These are phyloP conservation scores for Nakaseomyces delphensis DNA, from an alignment of 1,139 yeast genomes.

Conservation along the genomic window DNA sequence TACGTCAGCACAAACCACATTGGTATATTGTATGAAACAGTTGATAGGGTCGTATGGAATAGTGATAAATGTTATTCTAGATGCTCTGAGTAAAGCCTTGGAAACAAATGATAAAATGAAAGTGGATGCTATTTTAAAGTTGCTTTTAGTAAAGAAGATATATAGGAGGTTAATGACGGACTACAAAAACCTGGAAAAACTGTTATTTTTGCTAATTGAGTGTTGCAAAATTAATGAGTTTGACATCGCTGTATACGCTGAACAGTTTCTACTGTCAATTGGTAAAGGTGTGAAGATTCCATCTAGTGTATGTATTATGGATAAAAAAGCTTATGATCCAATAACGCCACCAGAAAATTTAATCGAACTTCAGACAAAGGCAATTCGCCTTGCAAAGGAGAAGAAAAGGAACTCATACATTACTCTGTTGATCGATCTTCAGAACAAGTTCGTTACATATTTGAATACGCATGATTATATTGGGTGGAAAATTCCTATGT, in stretches of 20 bases:
- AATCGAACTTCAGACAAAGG: slow-evolving; percentile 47
- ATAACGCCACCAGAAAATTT: slow-evolving; percentile 59
- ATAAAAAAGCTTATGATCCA: slow-evolving; percentile 34
- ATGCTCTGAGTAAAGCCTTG: slow-evolving; percentile 46
- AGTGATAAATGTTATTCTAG: slow-evolving; percentile 37
- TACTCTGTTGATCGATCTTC: slow-evolving; percentile 38
- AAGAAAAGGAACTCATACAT: slow-evolving; percentile 42
- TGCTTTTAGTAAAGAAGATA: slow-evolving; percentile 46
- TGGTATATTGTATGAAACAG: slow-evolving; percentile 65
- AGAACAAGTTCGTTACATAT: slow-evolving; percentile 35
- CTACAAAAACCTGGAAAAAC: slow-evolving; percentile 42
- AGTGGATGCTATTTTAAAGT: slow-evolving; percentile 59
- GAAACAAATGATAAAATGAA: slow-evolving; percentile 45
- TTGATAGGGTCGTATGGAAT: slow-evolving; percentile 59
- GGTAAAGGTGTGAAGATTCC: slow-evolving; percentile 47
- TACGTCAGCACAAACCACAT: slow-evolving; percentile 59
- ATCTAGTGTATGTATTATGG: slow-evolving; percentile 49
- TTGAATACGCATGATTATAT: slow-evolving; percentile 30
- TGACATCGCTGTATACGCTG: slow-evolving; percentile 46
- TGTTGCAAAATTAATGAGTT: slow-evolving; percentile 55
- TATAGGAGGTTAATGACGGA: slow-evolving; percentile 51
- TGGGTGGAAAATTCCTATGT: slow-evolving; percentile 65
- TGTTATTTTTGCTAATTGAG: slow-evolving; percentile 42
- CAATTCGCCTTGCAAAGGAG: slow-evolving; percentile 52
- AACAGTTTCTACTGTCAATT: slow-evolving; percentile 42